Evolutionary conservation across 2,329 filamentous ascomycete genomes (phyloP).

Genomic region (Colletotrichum limetticola): DNA sequence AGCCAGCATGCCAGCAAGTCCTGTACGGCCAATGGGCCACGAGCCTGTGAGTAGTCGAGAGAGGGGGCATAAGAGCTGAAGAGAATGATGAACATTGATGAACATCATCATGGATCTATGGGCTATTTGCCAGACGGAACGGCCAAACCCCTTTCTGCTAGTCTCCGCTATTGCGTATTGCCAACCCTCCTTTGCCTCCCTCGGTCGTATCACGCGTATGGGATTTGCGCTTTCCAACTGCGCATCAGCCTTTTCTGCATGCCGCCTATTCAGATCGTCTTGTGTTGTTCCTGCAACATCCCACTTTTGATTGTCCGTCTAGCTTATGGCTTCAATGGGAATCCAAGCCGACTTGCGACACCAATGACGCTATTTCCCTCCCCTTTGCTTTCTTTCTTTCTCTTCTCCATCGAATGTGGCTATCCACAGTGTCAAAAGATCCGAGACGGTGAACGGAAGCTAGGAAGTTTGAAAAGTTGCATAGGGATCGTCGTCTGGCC

Average conservation of each 20-base stretch:
- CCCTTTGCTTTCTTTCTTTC: background rate
- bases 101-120: background rate
- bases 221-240: background rate
- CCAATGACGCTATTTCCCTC: background rate
- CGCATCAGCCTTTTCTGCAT: slow-evolving; percentile 1
- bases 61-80: background rate
- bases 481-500: background rate
- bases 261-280: slow-evolving; percentile 25
- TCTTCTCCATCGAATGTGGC: background rate
- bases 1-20: background rate
- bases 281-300: background rate
- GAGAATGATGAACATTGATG: background rate
- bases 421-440: background rate
- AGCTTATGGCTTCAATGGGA: background rate
- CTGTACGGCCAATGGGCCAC: too few species aligned
- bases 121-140: background rate
- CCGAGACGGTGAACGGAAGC: background rate
- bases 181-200: background rate
- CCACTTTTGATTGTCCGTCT: slow-evolving; percentile 4
- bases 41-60: background rate
- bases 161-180: slow-evolving; percentile 17
- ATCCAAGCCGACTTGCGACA: background rate
- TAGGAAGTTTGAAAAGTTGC: background rate
- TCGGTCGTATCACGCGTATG: slow-evolving; percentile 8
- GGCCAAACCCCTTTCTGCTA: slow-evolving; percentile 17